Conservation (phyloP, 495 filamentous ascomycete genomes). For the Amphirosellinia nigrospora region DNA sequence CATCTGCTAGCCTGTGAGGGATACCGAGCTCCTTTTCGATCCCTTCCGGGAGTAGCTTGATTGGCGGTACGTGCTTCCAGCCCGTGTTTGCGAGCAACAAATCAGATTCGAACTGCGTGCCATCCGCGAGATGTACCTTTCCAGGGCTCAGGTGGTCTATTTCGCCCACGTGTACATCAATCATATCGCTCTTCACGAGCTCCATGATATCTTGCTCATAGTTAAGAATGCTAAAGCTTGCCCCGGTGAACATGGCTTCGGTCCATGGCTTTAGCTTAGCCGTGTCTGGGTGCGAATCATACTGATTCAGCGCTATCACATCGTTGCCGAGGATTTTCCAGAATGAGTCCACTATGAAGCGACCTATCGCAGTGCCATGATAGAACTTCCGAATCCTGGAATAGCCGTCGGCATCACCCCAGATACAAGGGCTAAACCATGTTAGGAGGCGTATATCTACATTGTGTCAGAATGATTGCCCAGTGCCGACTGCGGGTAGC, state of each 20-base stretch:
- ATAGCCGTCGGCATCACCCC: conserved; percentile 46
- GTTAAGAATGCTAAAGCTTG: conserved; percentile 67
- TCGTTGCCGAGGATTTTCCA: conserved; percentile 65
- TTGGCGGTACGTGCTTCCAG: conserved; percentile 67
- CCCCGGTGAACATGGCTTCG: conserved; percentile 63
- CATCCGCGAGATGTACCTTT: conserved; percentile 62
- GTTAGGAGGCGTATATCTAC: conserved; percentile 38
- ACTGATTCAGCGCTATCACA: conserved; percentile 59
- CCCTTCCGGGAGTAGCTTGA: conserved; percentile 67
- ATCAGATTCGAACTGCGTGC: conserved; percentile 62
- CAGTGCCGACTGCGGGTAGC: background rate
- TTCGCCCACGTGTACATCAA: conserved; percentile 68
- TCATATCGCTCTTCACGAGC: conserved; percentile 59
- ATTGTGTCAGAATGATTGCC: conserved; percentile 19
- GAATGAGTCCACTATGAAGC: conserved; percentile 68
- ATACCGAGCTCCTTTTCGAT: conserved; percentile 54
- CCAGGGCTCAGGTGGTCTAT: conserved; percentile 59
- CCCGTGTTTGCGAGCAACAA: conserved; percentile 73
- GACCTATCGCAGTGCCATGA: conserved; percentile 68
- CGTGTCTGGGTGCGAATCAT: conserved; percentile 63
- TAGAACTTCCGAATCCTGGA: conserved; percentile 54
- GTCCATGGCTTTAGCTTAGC: conserved; percentile 66
- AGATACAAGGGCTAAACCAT: conserved; percentile 46
- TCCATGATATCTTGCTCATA: conserved; percentile 69
- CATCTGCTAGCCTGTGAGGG: conserved; percentile 39